Percentiles rank a stretch among this genome's conserved stretches.
Evolutionary conservation across 163 green algal species (phyloP).

Genomic region (Scenedesmus sp.): DNA sequence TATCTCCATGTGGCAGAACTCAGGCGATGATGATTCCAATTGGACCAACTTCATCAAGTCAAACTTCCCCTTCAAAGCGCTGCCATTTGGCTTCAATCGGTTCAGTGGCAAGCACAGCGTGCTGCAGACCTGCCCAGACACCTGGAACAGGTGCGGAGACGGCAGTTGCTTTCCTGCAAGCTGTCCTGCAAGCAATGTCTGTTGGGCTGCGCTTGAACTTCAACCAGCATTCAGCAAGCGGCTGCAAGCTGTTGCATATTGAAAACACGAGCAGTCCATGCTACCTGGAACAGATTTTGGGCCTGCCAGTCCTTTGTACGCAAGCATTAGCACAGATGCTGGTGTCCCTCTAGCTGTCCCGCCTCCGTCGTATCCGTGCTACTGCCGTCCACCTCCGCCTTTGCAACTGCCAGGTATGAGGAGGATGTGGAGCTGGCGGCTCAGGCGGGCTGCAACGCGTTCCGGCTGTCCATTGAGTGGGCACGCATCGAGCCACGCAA

Average conservation of each 20-base stretch:
- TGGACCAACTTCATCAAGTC: conserved; percentile 65
- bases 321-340: too few species aligned
- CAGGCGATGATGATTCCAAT: conserved; percentile 63
- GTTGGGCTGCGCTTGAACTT: too few species aligned
- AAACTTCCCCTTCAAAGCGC: conserved; percentile 61
- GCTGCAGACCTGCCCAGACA: conserved; percentile 59
- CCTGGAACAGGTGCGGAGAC: conserved; percentile 63
- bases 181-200: not conserved
- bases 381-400: not conserved
- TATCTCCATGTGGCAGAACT: conserved; percentile 77
- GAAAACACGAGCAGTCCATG: too few species aligned
- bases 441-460: conserved; percentile 80
- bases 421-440: conserved; percentile 79
- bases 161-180: not conserved
- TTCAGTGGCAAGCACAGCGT: conserved; percentile 63
- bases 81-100: conserved; percentile 61
- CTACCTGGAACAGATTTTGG: too few species aligned
- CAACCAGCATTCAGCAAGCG: too few species aligned
- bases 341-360: too few species aligned
- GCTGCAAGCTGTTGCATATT: too few species aligned
- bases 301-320: too few species aligned
- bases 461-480: conserved; percentile 93
- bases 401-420: conserved; percentile 65
- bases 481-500: conserved; percentile 78
- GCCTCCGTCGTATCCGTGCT: too few species aligned